These are phyloP conservation scores for Neurospora tetrasperma DNA, from an alignment of 495 filamentous ascomycete genomes.

Conservation along the genomic window DNA sequence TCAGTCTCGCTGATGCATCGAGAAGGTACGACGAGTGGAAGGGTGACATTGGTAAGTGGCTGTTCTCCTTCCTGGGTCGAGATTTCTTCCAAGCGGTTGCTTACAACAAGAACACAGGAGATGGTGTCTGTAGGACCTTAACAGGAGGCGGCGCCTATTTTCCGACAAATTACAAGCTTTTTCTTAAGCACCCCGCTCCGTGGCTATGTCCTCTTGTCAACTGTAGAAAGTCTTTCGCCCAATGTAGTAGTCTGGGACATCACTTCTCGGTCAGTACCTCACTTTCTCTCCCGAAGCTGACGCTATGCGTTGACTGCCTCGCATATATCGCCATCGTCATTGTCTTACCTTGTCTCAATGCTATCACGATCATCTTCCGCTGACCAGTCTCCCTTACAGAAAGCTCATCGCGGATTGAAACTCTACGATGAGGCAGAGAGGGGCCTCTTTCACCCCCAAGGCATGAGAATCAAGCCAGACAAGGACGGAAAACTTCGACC, in stretches of 20 bases:
- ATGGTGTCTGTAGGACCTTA: background rate
- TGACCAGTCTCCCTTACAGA: background rate
- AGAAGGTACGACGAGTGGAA: background rate
- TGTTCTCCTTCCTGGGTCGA: background rate
- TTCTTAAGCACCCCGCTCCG: accelerated
- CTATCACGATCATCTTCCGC: too few relatives aligned
- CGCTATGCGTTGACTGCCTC: background rate
- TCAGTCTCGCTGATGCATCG: background rate
- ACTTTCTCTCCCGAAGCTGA: background rate
- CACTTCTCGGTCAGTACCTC: background rate
- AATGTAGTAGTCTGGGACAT: background rate
- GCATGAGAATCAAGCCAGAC: background rate
- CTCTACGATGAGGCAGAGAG: background rate
- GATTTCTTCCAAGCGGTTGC: background rate
- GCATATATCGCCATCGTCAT: background rate
- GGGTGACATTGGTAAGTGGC: background rate
- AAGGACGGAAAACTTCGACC: background rate
- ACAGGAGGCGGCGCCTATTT: background rate
- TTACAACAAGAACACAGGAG: background rate
- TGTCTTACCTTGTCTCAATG: too few relatives aligned
- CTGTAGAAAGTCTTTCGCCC: background rate
- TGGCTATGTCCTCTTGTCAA: background rate
- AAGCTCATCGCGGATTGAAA: background rate
- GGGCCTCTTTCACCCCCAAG: background rate
- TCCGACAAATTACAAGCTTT: background rate